A percentile compares a stretch with the other conserved stretches of the same genome.
These are phyloP conservation scores for Lactarius evosmus DNA, from an alignment of 768 basidiomycete genomes.

Conservation along the genomic window DNA sequence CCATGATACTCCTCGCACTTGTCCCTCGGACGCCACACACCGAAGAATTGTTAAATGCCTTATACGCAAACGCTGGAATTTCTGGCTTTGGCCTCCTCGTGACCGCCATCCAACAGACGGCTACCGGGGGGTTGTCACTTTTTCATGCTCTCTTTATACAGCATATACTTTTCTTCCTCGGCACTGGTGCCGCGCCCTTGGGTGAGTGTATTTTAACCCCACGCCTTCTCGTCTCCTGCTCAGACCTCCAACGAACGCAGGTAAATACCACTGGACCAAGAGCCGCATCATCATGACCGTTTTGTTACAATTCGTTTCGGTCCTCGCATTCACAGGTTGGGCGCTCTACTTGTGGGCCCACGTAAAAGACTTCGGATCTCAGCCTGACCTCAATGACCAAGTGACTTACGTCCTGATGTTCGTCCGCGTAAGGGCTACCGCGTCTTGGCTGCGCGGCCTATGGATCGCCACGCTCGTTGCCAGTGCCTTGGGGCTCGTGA, in stretches of 20 bases:
- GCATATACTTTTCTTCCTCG: slow-evolving; percentile 23
- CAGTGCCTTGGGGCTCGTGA: slow-evolving; percentile 10
- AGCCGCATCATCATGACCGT: slow-evolving; percentile 15
- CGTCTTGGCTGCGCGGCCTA: slow-evolving; percentile 6
- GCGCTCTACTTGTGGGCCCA: slow-evolving; percentile 13
- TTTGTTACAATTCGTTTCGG: neutral
- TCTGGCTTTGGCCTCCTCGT: slow-evolving; percentile 21
- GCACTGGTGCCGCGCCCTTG: slow-evolving; percentile 6
- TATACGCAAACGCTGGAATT: slow-evolving; percentile 9
- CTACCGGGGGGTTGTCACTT: neutral
- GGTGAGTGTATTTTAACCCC: slow-evolving; percentile 4
- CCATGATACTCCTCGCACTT: slow-evolving; percentile 12
- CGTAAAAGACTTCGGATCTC: neutral
- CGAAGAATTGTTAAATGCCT: neutral
- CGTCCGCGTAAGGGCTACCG: slow-evolving; percentile 9
- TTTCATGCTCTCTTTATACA: slow-evolving; percentile 20
- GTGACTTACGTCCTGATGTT: slow-evolving; percentile 22
- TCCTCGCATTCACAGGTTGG: slow-evolving; percentile 17
- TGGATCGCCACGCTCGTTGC: slow-evolving; percentile 14
- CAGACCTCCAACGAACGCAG: neutral
- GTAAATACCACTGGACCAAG: slow-evolving; percentile 20
- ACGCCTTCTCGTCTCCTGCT: neutral
- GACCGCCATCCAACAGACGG: slow-evolving; percentile 16
- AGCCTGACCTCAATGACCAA: neutral
- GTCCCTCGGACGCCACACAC: slow-evolving; percentile 15